Evolutionary conservation across 371 early-diverging fungal species (phyloP).

Genomic region (Mortierella sp.): DNA sequence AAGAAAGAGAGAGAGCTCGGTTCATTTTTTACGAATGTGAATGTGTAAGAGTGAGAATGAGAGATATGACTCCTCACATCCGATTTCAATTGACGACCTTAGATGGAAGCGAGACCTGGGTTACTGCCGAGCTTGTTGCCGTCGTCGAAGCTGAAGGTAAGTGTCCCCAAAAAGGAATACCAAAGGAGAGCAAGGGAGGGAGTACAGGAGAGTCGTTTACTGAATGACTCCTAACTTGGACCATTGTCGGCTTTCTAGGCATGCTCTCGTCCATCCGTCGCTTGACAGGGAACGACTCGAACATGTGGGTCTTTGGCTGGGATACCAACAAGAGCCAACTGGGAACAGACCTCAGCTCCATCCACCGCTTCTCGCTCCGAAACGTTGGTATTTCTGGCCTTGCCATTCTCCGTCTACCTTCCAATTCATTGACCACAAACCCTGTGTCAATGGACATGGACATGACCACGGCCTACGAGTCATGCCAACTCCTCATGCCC

Average conservation of each 20-base stretch:
- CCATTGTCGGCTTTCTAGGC: slow-evolving; percentile 14
- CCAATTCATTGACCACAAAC: background rate
- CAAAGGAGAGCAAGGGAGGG: background rate
- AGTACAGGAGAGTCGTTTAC: background rate
- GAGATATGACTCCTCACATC: too few relatives aligned
- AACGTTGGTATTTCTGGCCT: slow-evolving; percentile 53
- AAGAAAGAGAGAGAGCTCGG: background rate
- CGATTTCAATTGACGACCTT: background rate
- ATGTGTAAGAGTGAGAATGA: background rate
- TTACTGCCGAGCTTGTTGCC: slow-evolving; percentile 36
- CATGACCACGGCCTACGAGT: slow-evolving; percentile 1
- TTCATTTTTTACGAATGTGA: too few relatives aligned
- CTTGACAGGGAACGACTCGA: slow-evolving; percentile 42
- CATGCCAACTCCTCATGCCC: slow-evolving; percentile 33
- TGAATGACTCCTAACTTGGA: too few relatives aligned
- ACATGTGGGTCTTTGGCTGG: slow-evolving; percentile 53
- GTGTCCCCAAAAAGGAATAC: too few relatives aligned
- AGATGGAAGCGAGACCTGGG: slow-evolving; percentile 49
- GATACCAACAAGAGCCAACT: slow-evolving; percentile 31
- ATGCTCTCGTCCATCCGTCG: slow-evolving; percentile 45
- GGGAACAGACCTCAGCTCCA: slow-evolving; percentile 43
- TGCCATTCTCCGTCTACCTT: slow-evolving; percentile 38
- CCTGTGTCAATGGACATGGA: background rate
- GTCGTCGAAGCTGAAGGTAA: slow-evolving; percentile 51
- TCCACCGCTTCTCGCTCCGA: slow-evolving; percentile 45